Base-by-base conservation (phyloP, 257 asterid genomes). In the Capsicum pubescens region DNA sequence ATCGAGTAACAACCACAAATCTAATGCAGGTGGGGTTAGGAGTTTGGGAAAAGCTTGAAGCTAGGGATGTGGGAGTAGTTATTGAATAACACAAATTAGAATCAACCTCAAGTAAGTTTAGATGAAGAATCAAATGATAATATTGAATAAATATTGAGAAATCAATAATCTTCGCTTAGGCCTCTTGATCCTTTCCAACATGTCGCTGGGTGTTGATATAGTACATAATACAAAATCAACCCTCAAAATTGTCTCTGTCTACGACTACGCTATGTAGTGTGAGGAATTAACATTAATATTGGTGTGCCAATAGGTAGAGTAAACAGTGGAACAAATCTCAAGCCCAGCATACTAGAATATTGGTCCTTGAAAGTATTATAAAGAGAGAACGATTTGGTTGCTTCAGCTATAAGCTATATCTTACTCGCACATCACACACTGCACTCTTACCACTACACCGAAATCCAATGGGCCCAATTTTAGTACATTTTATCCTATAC, bases 321-420 rank as follows among this genome's bases (percentile, higher is more conserved):
- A 35, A 32, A 21, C 48, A 19, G 64, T 63, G 19, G 44, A 77
- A 50, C 32, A 14, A 26, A 66, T 26, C 42, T 32, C 5, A 32
- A 66, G 35, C 48, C 48, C 48, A 66, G 56, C 16, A 32, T 8
- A 54, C 81, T 17, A 8, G 46, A 50, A 76, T 26, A 52, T 76
- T 52, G 35, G n/a, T 39, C 55, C 17, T 26, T 13, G 48, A 3
- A 52, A 52, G 63, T 76, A 76, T 76, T 54, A 26, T 44, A 76
- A 26, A 76, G 63, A 8, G 10, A 74, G 15, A 54, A 14, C 63
- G 26, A 52, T 26, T 14, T 6, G 35, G 57, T 59, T 42, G 71
- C 63, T 84, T 60, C 26, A 57, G 72, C 82, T 39, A 72, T 42
- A 57, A 78, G 39, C 86, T 90, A 95, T 83, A 97, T 91, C 82